Percentiles rank a stretch among this genome's conserved stretches.
phyloP scores from a whole-genome alignment of 164 flowering plant genomes.

The Dillenia suffruticosa region DNA sequence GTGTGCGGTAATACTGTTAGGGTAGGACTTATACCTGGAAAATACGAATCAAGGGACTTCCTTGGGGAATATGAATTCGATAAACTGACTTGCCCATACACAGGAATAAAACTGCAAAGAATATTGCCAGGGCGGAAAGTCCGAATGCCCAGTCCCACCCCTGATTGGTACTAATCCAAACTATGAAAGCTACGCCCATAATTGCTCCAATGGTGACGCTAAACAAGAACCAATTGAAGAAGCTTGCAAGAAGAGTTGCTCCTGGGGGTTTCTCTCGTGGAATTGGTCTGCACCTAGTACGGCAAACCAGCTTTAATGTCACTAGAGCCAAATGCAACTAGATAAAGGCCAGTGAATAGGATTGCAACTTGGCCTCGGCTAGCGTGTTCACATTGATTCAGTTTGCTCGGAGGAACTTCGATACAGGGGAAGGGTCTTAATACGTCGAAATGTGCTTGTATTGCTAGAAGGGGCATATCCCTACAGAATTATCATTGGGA shows the following conservation, averaged over 20 bases:
- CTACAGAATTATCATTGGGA: slow-evolving; percentile 15
- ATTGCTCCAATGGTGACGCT: slow-evolving; percentile 49
- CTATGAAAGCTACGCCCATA: slow-evolving; percentile 58
- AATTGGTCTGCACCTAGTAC: slow-evolving; percentile 73
- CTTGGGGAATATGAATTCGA: slow-evolving; percentile 37
- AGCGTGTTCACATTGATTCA: slow-evolving; percentile 38
- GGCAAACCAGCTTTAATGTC: slow-evolving; percentile 69
- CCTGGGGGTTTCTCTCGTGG: slow-evolving; percentile 48
- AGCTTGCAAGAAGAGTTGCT: slow-evolving; percentile 47
- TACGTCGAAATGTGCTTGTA: slow-evolving; percentile 54
- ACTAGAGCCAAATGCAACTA: slow-evolving; percentile 56
- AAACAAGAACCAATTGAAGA: slow-evolving; percentile 70
- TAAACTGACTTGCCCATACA: slow-evolving; percentile 55
- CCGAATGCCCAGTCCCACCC: slow-evolving; percentile 76
- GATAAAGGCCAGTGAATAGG: slow-evolving; percentile 45
- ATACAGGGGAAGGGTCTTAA: slow-evolving; percentile 57
- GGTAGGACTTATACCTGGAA: slow-evolving; percentile 39
- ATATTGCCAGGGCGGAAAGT: slow-evolving; percentile 37
- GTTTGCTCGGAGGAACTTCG: slow-evolving; percentile 14
- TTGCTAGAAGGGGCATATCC: slow-evolving; percentile 46
- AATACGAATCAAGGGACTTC: slow-evolving; percentile 57
- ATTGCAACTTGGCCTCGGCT: slow-evolving; percentile 33
- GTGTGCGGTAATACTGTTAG: not conserved
- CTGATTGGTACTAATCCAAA: slow-evolving; percentile 52
- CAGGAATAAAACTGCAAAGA: slow-evolving; percentile 29